Evolutionary conservation across 139 green algal genomes (phyloP), one percentile per base, ranked within the genome.

Genomic region (Asterochloris erici): DNA sequence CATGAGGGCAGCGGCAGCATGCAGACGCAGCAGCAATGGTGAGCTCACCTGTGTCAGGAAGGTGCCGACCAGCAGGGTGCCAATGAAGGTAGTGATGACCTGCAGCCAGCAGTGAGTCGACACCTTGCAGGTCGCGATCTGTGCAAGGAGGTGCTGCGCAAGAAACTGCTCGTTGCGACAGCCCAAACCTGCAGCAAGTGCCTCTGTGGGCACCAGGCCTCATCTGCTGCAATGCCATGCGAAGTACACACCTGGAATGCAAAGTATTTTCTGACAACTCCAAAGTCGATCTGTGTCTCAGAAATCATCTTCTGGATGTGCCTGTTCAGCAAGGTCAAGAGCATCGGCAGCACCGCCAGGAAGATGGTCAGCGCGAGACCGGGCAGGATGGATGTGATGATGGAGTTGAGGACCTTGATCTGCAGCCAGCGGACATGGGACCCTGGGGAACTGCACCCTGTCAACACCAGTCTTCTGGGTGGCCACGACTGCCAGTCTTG

Each of bases 281-380:
- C 88, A 62, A 92, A 90, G 84, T 95, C 89, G 11, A 95, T 80
- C 76, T 89, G 47, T n/a, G 68, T 84, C 26, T 84, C 24, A 27
- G 81, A 88, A 0, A 86, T 74, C 66, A 92, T 86, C 64, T 93
- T 93, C n/a, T 89, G 74, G 19, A 74, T 77, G 14, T 84, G 79
- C 27, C 79, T 73, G 29, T 87, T 89, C 85, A 96, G 92, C 38
- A 86, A 27, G 21, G 38, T 70, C 61, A 96, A 85, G 76, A 96
- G 84, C 13, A 75, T 78, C 16, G 93, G 93, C 79, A 96, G 68
- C 47, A 96, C 68, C 17, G 81, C 79, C 78, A 95, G 78, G 87
- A 96, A 96, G 69, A 95, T 92, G 82, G 91, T 94, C 79, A 95
- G 86, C 38, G 89, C 90, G 38, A 94, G 87, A 47, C 81, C 81